Percentiles rank a stretch among this genome's conserved stretches.
phyloP scores from a whole-genome alignment of 2,329 filamentous ascomycete genomes.

The Fusarium papillatum region DNA sequence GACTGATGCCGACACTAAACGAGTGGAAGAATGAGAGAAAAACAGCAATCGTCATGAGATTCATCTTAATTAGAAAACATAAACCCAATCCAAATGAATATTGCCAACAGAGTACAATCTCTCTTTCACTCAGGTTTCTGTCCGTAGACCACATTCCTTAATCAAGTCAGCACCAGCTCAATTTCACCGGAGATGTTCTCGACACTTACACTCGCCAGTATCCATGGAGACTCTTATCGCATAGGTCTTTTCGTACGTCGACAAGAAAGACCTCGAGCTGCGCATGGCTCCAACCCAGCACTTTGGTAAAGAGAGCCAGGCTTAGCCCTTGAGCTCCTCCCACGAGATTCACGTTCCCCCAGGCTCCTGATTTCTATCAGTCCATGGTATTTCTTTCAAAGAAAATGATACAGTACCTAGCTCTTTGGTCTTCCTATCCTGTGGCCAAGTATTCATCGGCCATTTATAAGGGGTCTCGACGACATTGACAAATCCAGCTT shows the following conservation, averaged over 20 bases:
- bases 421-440: conserved; percentile 18
- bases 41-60: not conserved
- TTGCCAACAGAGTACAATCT: no score
- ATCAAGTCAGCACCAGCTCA: not conserved
- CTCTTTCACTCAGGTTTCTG: conserved; percentile 7
- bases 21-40: not conserved
- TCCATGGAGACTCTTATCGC: not conserved
- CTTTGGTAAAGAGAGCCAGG: conserved; percentile 16
- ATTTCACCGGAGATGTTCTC: not conserved
- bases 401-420: not conserved
- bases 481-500: conserved; percentile 26
- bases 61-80: not conserved
- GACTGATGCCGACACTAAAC: no score
- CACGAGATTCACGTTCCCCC: conserved; percentile 22
- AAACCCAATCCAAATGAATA: not conserved
- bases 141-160: conserved; percentile 9
- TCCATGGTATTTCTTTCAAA: not conserved
- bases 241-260: conserved; percentile 10
- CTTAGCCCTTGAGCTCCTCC: conserved; percentile 14
- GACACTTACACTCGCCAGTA: conserved; percentile 20
- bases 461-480: conserved; percentile 23
- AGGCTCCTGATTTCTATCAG: conserved; percentile 2
- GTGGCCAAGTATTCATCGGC: conserved; percentile 29
- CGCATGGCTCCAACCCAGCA: conserved; percentile 8
- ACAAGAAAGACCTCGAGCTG: conserved; percentile 10